Evolutionary conservation across 139 green algal genomes (phyloP).

Genomic region (Tetradesmus obliquus): DNA sequence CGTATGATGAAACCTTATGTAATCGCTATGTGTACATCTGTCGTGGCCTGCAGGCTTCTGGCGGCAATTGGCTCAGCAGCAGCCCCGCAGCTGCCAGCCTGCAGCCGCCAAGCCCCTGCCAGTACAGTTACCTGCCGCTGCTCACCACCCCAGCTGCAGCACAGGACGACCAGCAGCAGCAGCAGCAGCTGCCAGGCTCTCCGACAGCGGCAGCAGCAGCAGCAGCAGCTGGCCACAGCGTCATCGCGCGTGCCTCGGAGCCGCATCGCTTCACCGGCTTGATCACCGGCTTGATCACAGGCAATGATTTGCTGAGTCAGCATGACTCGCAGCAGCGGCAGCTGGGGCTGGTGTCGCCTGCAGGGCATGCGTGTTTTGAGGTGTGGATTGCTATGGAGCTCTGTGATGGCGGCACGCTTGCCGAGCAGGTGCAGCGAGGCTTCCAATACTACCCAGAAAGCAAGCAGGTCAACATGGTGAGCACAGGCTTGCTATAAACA

Average conservation of each 20-base stretch:
- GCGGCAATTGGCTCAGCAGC: not conserved
- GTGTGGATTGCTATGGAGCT: conserved; percentile 48
- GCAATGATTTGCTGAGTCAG: not conserved
- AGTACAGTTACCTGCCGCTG: not conserved
- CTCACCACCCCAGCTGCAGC: not conserved
- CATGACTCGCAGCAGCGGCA: conserved; percentile 8
- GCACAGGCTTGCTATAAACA: not conserved
- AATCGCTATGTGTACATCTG: not conserved
- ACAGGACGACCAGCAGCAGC: not conserved
- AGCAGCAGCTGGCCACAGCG: not conserved
- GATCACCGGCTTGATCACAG: not conserved
- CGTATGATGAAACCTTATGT: not conserved
- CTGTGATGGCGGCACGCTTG: conserved; percentile 41
- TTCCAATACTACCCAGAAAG: conserved; percentile 12
- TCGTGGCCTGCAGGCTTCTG: not conserved
- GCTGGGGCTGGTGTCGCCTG: not conserved
- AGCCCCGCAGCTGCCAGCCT: not conserved
- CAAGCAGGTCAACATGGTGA: conserved; percentile 29
- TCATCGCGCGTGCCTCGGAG: not conserved
- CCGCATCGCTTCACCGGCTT: not conserved
- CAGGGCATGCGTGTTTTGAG: conserved; percentile 33
- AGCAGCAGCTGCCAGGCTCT: not conserved
- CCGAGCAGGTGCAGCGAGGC: conserved; percentile 22
- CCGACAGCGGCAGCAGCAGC: not conserved
- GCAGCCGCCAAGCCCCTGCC: not conserved